A percentile compares a stretch with the other conserved stretches of the same genome.
These are phyloP conservation scores for Logfia minima DNA, from an alignment of 129 eudicot species.

Conservation along the genomic window DNA sequence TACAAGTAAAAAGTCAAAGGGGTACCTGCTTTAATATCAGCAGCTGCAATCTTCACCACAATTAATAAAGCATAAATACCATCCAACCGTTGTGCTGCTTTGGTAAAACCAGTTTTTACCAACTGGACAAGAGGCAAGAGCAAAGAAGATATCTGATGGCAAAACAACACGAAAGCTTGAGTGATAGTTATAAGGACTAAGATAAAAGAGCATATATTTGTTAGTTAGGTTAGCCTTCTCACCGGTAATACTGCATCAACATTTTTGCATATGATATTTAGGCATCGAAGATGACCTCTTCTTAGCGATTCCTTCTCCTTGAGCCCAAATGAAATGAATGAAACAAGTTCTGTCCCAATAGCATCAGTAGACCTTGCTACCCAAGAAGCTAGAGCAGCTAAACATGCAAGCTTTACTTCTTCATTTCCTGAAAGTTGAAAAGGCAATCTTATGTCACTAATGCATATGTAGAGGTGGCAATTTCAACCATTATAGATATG, in stretches of 20 bases:
- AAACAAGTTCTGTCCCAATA: constrained; percentile 58
- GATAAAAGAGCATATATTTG: neutral
- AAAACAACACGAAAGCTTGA: constrained; percentile 5
- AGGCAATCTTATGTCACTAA: constrained; percentile 18
- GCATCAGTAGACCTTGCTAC: constrained; percentile 65
- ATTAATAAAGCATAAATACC: constrained; percentile 78
- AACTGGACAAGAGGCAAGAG: constrained; percentile 66
- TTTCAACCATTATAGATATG: neutral
- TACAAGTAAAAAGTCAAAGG: neutral
- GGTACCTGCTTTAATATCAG: constrained; percentile 86
- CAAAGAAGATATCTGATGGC: constrained; percentile 67
- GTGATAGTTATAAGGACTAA: neutral
- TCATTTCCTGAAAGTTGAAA: constrained; percentile 72
- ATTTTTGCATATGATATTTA: constrained; percentile 63
- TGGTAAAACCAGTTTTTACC: constrained; percentile 87
- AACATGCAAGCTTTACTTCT: constrained; percentile 85
- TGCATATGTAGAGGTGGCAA: neutral
- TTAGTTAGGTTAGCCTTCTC: constrained; percentile 31
- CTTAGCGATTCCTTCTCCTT: constrained; percentile 90
- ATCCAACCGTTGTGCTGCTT: constrained; percentile 91
- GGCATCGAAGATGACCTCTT: constrained; percentile 87
- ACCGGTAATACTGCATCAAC: constrained; percentile 71
- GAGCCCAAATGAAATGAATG: constrained; percentile 73
- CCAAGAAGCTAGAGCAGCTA: constrained; percentile 82
- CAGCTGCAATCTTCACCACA: constrained; percentile 72